phyloP scores from a whole-genome alignment of 768 basidiomycete species.

The Suillus discolor region DNA sequence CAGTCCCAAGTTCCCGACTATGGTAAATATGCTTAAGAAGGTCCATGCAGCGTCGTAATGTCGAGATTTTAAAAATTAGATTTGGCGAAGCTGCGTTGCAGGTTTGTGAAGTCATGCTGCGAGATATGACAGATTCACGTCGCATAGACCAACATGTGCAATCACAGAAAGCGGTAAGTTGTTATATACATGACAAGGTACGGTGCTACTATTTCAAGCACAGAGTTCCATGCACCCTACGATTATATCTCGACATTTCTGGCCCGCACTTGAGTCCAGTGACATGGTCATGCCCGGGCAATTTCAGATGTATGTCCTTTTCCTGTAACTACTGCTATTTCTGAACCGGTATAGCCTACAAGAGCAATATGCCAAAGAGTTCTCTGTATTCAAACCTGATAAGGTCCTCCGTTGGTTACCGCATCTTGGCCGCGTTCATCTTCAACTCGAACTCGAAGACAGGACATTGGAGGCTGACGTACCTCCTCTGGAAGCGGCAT shows the following conservation, averaged over 20 bases:
- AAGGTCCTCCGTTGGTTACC: slow-evolving; percentile 90
- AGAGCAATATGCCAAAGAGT: slow-evolving; percentile 75
- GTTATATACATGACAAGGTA: background rate
- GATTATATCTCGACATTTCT: slow-evolving; percentile 93
- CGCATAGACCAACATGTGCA: slow-evolving; percentile 89
- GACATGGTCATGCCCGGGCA: slow-evolving; percentile 84
- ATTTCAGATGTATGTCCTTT: slow-evolving; percentile 64
- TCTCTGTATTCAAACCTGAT: slow-evolving; percentile 86
- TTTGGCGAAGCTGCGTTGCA: slow-evolving; percentile 94
- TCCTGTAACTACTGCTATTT: slow-evolving; percentile 9
- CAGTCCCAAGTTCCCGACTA: background rate
- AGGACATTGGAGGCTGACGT: slow-evolving; percentile 75
- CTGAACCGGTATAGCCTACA: slow-evolving; percentile 54
- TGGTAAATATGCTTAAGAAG: slow-evolving; percentile 11
- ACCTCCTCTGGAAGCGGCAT: slow-evolving; percentile 86
- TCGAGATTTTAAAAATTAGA: slow-evolving; percentile 93
- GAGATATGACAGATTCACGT: slow-evolving; percentile 94
- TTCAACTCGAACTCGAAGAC: slow-evolving; percentile 84
- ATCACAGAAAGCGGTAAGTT: slow-evolving; percentile 62
- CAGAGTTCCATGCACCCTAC: slow-evolving; percentile 83
- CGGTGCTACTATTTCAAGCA: slow-evolving; percentile 1
- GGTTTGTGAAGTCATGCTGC: slow-evolving; percentile 98
- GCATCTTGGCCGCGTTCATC: slow-evolving; percentile 80
- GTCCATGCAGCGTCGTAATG: slow-evolving; percentile 71
- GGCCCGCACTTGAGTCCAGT: slow-evolving; percentile 82